Evolutionary conservation across 2,329 filamentous ascomycete genomes (phyloP), one percentile per base, ranked within the genome.

Genomic region (Aspergillus sp.): DNA sequence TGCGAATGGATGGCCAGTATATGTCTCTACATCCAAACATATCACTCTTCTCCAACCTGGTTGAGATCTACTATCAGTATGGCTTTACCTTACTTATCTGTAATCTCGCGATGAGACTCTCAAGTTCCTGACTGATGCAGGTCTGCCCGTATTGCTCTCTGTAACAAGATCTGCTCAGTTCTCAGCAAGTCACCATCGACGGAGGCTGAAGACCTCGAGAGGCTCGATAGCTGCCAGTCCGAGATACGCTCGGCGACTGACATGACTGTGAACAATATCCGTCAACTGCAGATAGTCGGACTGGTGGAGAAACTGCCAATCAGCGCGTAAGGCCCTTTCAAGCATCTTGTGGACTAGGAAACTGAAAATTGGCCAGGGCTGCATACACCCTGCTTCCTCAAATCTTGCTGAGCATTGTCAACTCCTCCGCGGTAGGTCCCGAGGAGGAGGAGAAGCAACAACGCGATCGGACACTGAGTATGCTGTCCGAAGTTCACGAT

Each of bases 1-100:
- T 15, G 32, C 39, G 39, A 18, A 22, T 56, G 42, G 32, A 52
- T 6, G 48, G 48, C 38, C 47, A 56, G 9, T 32, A 52, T 18
- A 20, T 15, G 15, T 38, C 38, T 22, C 54, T 52, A 5, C 54
- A 56, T 41, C 50, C 54, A 3, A 51, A 47, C 3, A 36, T 56
- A 4, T 22, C 48, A 13, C 41, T 56, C 4, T 52, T 44, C 24
- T 39, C 41, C 12, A 52, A 34, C 20, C 54, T 56, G 15, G 15
- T 52, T 7, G 30, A 39, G 6, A 45, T 56, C 3, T 52, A 47
- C 43, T 47, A 47, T 22, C 43, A 47, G 43, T 47, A 30, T 24
- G 22, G 22, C 22, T 24, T 24, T 7, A n/a, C n/a, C n/a, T n/a
- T n/a, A n/a, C n/a, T n/a, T n/a, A n/a, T n/a, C n/a, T n/a, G n/a